These are phyloP conservation scores for Rachicladosporium sp. DNA, from an alignment of 2,329 filamentous ascomycete species.

Conservation along the genomic window DNA sequence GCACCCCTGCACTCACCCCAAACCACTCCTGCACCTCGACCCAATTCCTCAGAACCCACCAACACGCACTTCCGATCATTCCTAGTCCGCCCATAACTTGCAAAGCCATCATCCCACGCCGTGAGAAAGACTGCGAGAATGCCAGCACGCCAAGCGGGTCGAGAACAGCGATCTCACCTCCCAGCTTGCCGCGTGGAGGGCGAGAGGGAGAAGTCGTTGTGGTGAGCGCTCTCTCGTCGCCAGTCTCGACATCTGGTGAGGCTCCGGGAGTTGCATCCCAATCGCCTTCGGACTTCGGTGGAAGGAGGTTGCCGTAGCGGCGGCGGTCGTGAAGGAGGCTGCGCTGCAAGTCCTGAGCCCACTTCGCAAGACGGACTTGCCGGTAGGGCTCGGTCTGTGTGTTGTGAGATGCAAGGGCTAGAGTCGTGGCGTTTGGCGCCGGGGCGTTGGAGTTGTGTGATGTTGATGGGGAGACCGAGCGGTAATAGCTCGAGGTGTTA, in stretches of 20 bases:
- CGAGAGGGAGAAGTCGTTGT: constrained; percentile 15
- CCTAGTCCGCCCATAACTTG: constrained; percentile 65
- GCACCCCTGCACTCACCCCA: constrained; percentile 6
- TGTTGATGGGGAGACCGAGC: constrained; percentile 23
- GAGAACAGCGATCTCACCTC: constrained; percentile 26
- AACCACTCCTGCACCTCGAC: constrained; percentile 17
- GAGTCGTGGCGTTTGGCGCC: constrained; percentile 15
- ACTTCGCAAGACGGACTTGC: constrained; percentile 63
- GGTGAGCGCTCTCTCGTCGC: constrained; percentile 11
- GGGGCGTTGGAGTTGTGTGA: background rate
- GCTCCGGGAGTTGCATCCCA: constrained; percentile 39
- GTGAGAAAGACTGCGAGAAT: constrained; percentile 46
- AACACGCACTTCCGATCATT: constrained; percentile 54
- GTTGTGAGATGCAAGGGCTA: constrained; percentile 42
- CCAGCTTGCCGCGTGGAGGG: constrained; percentile 18
- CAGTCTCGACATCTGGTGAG: constrained; percentile 29
- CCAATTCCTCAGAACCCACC: constrained; percentile 26
- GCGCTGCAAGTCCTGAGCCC: constrained; percentile 69
- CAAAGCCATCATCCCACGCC: constrained; percentile 53
- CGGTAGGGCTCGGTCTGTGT: constrained; percentile 44
- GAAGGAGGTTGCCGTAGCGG: constrained; percentile 50
- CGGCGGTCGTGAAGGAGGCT: constrained; percentile 63
- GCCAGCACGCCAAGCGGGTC: constrained; percentile 72
- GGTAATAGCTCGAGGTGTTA: constrained; percentile 19
- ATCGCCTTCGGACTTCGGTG: constrained; percentile 27